A percentile compares a stretch with the other conserved stretches of the same genome.
These are phyloP conservation scores for Talaromyces nanjingensis DNA, from an alignment of 495 filamentous ascomycete genomes.

Conservation along the genomic window DNA sequence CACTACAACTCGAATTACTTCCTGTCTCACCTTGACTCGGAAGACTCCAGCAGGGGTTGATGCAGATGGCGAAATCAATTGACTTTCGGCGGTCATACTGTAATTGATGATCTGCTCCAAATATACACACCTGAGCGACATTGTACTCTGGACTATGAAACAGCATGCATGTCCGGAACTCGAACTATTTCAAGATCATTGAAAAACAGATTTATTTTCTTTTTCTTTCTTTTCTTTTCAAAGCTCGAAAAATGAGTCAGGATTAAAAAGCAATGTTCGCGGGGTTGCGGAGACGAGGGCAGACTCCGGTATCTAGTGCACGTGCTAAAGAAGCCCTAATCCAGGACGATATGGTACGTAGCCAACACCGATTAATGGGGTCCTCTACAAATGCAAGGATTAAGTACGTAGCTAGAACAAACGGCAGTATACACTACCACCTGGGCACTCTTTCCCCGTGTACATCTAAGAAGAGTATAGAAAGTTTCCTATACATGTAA, in stretches of 20 bases:
- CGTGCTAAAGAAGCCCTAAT: conserved; percentile 13
- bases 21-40: neutral
- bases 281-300: neutral
- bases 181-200: too few species aligned
- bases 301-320: neutral
- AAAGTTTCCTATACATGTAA: too few species aligned
- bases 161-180: neutral
- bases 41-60: neutral
- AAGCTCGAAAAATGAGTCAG: neutral
- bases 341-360: conserved; percentile 7
- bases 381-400: neutral
- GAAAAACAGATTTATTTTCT: neutral
- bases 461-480: too few species aligned
- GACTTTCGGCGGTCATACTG: neutral
- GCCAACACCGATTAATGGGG: too few species aligned
- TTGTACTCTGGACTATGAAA: neutral
- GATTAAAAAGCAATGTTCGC: neutral
- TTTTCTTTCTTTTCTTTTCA: neutral
- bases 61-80: neutral
- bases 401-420: neutral
- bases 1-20: neutral
- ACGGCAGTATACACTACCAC: too few species aligned
- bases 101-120: neutral
- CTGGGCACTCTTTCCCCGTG: too few species aligned
- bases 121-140: neutral